These are phyloP conservation scores for Pleurotus tuoliensis DNA, from an alignment of 768 basidiomycete genomes.

Conservation along the genomic window DNA sequence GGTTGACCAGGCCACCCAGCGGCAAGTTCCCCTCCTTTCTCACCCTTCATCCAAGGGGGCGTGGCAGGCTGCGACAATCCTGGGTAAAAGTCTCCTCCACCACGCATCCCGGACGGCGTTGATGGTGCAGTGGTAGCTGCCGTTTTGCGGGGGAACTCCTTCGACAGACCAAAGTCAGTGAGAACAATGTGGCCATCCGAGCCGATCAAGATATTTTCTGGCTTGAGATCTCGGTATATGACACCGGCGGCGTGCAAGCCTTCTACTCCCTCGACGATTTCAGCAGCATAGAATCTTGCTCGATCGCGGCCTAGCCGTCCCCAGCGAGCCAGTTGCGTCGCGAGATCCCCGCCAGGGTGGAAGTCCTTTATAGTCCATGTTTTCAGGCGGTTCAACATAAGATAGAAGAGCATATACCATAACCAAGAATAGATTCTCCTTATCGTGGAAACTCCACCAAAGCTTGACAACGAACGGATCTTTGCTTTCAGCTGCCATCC, in stretches of 20 bases:
- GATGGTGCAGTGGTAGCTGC: conserved; percentile 47
- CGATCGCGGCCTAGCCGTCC: conserved; percentile 90
- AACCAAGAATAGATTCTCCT: conserved; percentile 94
- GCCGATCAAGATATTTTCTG: conserved; percentile 94
- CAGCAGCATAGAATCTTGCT: conserved; percentile 94
- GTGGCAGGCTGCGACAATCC: conserved; percentile 38
- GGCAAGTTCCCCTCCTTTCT: conserved; percentile 48
- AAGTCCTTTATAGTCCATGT: conserved; percentile 58
- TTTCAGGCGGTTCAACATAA: conserved; percentile 12
- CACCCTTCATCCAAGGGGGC: conserved; percentile 79
- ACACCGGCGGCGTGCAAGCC: conserved; percentile 92
- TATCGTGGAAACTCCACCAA: conserved; percentile 98
- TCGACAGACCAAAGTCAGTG: conserved; percentile 94
- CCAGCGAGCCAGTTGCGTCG: conserved; percentile 96
- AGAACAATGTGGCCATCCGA: conserved; percentile 94
- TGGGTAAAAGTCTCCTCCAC: conserved; percentile 51
- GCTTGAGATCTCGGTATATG: conserved; percentile 96
- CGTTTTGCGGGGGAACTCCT: conserved; percentile 72
- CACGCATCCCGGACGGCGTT: conserved; percentile 46
- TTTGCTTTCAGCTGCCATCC: conserved; percentile 83
- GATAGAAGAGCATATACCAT: conserved; percentile 55
- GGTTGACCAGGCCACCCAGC: conserved; percentile 55
- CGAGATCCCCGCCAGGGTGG: conserved; percentile 94
- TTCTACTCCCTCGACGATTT: conserved; percentile 95
- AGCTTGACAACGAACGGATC: conserved; percentile 96